Conservation (phyloP, 176 grass and related monocot genomes). For the Rhynchospora breviuscula region DNA sequence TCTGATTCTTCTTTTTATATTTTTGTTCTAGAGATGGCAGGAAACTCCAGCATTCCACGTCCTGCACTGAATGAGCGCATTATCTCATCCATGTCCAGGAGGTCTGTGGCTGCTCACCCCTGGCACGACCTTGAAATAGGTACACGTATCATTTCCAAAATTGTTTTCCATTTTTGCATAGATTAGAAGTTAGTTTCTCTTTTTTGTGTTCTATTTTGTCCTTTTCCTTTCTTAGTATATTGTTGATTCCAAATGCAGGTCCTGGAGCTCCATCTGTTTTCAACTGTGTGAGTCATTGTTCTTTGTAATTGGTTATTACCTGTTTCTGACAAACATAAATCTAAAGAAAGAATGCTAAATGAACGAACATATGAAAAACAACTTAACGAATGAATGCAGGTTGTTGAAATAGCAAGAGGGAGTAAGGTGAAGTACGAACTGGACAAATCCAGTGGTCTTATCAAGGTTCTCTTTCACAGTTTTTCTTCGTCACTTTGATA, state of each 20-base stretch:
- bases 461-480: slow-evolving; percentile 51
- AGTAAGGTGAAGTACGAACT: slow-evolving; percentile 93
- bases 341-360: not conserved
- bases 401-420: slow-evolving; percentile 85
- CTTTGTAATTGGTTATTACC: slow-evolving; percentile 11
- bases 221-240: slow-evolving; percentile 16
- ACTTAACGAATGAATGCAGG: slow-evolving; percentile 36
- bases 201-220: not conserved
- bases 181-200: not conserved
- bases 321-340: not conserved
- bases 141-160: slow-evolving; percentile 22
- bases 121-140: slow-evolving; percentile 96
- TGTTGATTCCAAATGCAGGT: slow-evolving; percentile 41
- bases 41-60: slow-evolving; percentile 35
- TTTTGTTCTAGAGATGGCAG: slow-evolving; percentile 55
- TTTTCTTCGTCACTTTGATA: not conserved
- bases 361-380: not conserved
- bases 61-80: slow-evolving; percentile 66
- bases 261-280: slow-evolving; percentile 82
- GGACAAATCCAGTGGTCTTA: slow-evolving; percentile 81
- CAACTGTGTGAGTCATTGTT: slow-evolving; percentile 73
- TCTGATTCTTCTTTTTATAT: slow-evolving; percentile 8
- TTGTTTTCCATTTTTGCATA: not conserved
- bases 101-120: slow-evolving; percentile 73
- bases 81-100: slow-evolving; percentile 74